Evolutionary conservation across 306 rosid genomes (phyloP), one percentile per base, ranked within the genome.

Genomic region (Ormosia semicastrata): DNA sequence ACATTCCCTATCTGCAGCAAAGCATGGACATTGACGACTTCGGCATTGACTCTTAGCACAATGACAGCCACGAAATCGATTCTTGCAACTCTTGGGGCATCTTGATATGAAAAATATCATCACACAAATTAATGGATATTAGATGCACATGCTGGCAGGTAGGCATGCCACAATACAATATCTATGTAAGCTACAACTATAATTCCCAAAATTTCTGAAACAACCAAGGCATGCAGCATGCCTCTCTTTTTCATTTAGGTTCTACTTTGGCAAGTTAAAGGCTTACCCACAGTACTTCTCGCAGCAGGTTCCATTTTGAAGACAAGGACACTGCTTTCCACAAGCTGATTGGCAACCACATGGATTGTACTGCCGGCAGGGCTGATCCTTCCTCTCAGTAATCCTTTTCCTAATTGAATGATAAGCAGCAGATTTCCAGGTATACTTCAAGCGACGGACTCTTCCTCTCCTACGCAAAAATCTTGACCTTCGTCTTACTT

Each of bases 31-130:
- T 66, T 95, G 98, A 80, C 97, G 94, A 75, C 99, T 93, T 77
- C 98, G 90, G 76, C 98, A 95, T 88, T 93, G 99, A 91, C 99
- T 95, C 87, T 95, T 95, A 8, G 99, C 99, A 86, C 99, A 92
- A 77, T 95, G 99, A 72, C 99, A 92, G 50, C 98, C 99, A 84
- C 99, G 92, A 81, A 93, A 95, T 80, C 92, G 91, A 78, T 95
- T 93, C 85, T 95, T 95, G 89, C 98, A 93, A 77, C 88, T 91
- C 92, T 96, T 96, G 11, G 97, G 97, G 87, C 98, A 92, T 65
- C 98, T 95, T 75, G 62, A 75, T 30, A 83, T 37, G 32, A 78
- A 37, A 77, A 6, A 62, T 46, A 81, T 29, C 29, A 76, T 44
- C 62, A 54, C 50, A 32, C 29, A 37, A 66, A 68, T 83, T 59